A percentile compares a stretch with the other conserved stretches of the same genome.
Conservation (phyloP, 2,329 filamentous ascomycete genomes). For the Fusarium verticillioides region DNA sequence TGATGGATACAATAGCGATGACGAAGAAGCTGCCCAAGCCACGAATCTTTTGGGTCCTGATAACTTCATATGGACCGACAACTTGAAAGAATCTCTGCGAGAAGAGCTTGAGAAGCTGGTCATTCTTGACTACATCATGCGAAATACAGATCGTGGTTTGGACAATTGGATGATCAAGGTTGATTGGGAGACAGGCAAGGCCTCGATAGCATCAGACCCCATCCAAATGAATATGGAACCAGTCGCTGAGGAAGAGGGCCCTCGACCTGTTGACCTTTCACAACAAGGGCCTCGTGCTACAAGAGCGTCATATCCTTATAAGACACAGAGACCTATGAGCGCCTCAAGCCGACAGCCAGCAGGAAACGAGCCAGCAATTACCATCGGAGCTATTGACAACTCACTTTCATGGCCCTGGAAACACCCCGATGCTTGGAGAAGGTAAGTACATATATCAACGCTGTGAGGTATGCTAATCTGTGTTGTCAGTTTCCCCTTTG, state of each 20-base stretch:
- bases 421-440: slow-evolving; percentile 88
- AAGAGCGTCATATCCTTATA: slow-evolving; percentile 73
- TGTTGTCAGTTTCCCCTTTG: slow-evolving; percentile 88
- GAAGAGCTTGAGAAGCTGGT: slow-evolving; percentile 98
- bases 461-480: neutral
- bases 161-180: slow-evolving; percentile 99
- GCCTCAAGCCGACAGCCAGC: slow-evolving; percentile 65
- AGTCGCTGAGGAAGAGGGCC: slow-evolving; percentile 57
- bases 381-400: slow-evolving; percentile 95
- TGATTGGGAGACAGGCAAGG: slow-evolving; percentile 83
- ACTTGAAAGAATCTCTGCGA: slow-evolving; percentile 88
- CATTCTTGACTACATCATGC: slow-evolving; percentile 98
- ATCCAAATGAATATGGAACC: slow-evolving; percentile 71
- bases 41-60: slow-evolving; percentile 65
- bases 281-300: slow-evolving; percentile 55
- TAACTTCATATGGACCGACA: slow-evolving; percentile 86
- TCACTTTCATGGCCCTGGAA: slow-evolving; percentile 99
- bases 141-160: slow-evolving; percentile 94
- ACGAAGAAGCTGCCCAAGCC: slow-evolving; percentile 59
- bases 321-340: slow-evolving; percentile 85
- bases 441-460: slow-evolving; percentile 48
- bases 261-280: slow-evolving; percentile 69
- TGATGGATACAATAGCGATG: slow-evolving; percentile 73
- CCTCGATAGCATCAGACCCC: slow-evolving; percentile 87
- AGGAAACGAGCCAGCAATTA: slow-evolving; percentile 68